Base-by-base conservation (phyloP, 1,284 basidiomycete species). In the Athelia sp. region DNA sequence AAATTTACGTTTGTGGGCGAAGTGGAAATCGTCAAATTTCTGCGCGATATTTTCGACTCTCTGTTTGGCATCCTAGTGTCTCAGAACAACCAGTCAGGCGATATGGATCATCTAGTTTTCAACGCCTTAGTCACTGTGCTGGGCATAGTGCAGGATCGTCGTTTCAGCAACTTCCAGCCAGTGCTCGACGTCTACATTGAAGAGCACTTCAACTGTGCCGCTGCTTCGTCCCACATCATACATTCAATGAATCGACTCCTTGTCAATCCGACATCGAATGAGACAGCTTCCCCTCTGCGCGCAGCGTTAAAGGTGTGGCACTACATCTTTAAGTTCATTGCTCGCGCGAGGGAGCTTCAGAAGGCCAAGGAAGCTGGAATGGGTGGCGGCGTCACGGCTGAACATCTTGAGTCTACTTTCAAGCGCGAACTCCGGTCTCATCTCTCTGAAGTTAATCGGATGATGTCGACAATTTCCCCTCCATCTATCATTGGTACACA, bases 241-340 rank as follows among this genome's bases (percentile, higher is more conserved):
- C 82, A 81, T 52, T 90, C 92, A 4, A 90, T 98, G 88, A 89
- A 91, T 61, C 77, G 81, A 17, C 81, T 98, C 4, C 76, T 98
- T 47, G 73, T 74, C 21, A 81, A 88, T 52, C 92, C 93, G 0
- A 81, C 83, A 0, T 77, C 82, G 6, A 74, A 77, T 10, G 91
- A 94, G 26, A 84, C 79, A 2, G 91, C 88, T 0, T 84, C 87
- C 19, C 76, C 81, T 15, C 78, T 98, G 48, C 85, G 95, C 34
- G 84, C 93, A 1, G 88, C 93, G 13, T 76, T 99, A 57, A 98
- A 98, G 66, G 95, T 98, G 18, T 97, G 94, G 92, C 89, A 94
- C 59, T 93, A 96, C 62, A 82, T 98, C 56, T 93, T 98, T 81
- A 90, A 91, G 63, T 93, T 98, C 67, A 90, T 98, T 57, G 84